These are phyloP conservation scores for Coemansia sp. DNA, from an alignment of 192 early-diverging fungal species.

Conservation along the genomic window DNA sequence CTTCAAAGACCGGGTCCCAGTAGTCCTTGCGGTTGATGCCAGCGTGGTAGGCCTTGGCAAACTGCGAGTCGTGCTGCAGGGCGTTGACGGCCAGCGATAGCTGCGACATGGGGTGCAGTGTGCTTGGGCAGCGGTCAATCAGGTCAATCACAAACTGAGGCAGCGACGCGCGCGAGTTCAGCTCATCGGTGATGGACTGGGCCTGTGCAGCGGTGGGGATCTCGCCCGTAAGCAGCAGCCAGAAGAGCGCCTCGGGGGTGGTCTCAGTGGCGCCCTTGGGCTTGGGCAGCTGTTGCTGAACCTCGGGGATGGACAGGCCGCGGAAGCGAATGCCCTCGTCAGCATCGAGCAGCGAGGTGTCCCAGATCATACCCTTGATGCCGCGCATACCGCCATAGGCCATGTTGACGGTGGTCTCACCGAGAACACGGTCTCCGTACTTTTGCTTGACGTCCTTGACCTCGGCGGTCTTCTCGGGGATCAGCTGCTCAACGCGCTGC, in stretches of 20 bases:
- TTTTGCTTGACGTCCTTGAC: slow-evolving; percentile 93
- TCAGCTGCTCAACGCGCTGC: slow-evolving; percentile 91
- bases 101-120: slow-evolving; percentile 99
- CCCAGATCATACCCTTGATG: slow-evolving; percentile 99
- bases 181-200: slow-evolving; percentile 88
- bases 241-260: slow-evolving; percentile 98
- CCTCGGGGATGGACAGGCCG: slow-evolving; percentile 94
- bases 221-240: slow-evolving; percentile 97
- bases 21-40: slow-evolving; percentile 94
- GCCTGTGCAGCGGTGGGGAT: slow-evolving; percentile 94
- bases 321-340: slow-evolving; percentile 99
- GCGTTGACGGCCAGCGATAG: slow-evolving; percentile 96
- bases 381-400: slow-evolving; percentile 98
- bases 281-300: slow-evolving; percentile 88
- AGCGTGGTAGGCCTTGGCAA: slow-evolving; percentile 94
- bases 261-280: slow-evolving; percentile 90
- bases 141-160: slow-evolving; percentile 96
- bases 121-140: slow-evolving; percentile 97
- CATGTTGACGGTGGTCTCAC: slow-evolving; percentile 97
- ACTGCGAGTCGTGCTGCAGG: slow-evolving; percentile 94
- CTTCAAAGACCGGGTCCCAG: slow-evolving; percentile 97
- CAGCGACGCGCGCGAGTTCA: slow-evolving; percentile 92
- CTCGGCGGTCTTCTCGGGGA: slow-evolving; percentile 94
- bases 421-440: slow-evolving; percentile 88
- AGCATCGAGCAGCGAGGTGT: slow-evolving; percentile 96